These are phyloP conservation scores for Dendrobium catenatum DNA, from an alignment of 106 monocot species.

Conservation along the genomic window DNA sequence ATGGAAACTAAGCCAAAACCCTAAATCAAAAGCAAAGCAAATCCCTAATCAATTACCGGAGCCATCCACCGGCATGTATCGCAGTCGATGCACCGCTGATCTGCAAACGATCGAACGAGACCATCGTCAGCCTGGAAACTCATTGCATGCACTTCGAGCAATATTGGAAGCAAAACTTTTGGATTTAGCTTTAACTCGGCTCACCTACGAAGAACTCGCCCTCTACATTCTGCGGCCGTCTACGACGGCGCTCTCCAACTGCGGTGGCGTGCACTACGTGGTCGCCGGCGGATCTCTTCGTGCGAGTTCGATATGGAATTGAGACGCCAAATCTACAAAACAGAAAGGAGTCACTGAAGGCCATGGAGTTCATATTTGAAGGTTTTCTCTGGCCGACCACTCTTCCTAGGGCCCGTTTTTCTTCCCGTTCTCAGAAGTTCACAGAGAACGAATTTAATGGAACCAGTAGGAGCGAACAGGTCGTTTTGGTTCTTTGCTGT, in stretches of 20 bases:
- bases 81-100: slow-evolving; percentile 49
- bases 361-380: slow-evolving; percentile 3
- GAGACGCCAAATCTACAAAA: neutral
- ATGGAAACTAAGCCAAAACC: neutral
- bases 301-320: slow-evolving; percentile 3
- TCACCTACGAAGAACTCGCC: slow-evolving; percentile 38
- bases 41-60: slow-evolving; percentile 20
- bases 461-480: too few species aligned
- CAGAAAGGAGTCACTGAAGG: slow-evolving; percentile 11
- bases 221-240: slow-evolving; percentile 32
- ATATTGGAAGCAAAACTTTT: neutral
- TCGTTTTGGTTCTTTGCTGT: too few species aligned
- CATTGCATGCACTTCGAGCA: neutral
- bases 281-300: neutral
- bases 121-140: neutral
- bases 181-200: neutral
- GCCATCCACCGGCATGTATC: slow-evolving; percentile 62
- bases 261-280: neutral
- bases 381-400: neutral
- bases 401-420: neutral
- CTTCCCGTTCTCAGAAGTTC: neutral
- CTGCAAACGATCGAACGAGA: slow-evolving; percentile 8
- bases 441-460: neutral
- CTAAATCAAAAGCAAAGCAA: neutral
- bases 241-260: neutral